Percentiles rank a stretch among this genome's conserved stretches.
These are phyloP conservation scores for Haberlea rhodopensis DNA, from an alignment of 257 asterid genomes.

Conservation along the genomic window DNA sequence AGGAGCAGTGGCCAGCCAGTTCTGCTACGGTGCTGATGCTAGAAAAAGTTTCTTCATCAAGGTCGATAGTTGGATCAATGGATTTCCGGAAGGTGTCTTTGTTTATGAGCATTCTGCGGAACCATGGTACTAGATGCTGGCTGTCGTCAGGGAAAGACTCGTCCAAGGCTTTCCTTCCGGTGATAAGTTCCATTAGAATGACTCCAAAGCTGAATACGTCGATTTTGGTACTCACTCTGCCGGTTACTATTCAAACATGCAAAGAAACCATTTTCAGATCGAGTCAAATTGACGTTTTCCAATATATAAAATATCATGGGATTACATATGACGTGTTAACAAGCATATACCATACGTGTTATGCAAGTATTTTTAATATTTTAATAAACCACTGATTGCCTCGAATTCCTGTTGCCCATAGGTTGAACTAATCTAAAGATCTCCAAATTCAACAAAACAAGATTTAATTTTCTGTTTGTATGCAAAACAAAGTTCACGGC, in stretches of 20 bases:
- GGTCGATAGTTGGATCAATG: conserved; percentile 19
- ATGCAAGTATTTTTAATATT: too few relatives aligned
- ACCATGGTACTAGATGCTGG: conserved; percentile 28
- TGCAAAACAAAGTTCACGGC: background rate
- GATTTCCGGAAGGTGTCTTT: conserved; percentile 19
- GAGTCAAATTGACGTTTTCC: too few relatives aligned
- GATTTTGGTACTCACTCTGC: background rate
- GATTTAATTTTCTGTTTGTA: background rate
- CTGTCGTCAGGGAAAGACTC: conserved; percentile 18
- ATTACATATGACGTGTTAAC: too few relatives aligned
- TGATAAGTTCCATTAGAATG: background rate
- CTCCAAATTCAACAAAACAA: background rate
- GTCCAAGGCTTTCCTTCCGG: background rate
- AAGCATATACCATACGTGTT: too few relatives aligned
- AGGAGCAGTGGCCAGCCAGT: conserved; percentile 23
- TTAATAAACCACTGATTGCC: too few relatives aligned
- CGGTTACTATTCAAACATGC: background rate
- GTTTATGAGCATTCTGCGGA: conserved; percentile 27
- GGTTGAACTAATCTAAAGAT: background rate
- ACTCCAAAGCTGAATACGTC: background rate
- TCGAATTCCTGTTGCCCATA: background rate
- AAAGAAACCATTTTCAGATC: background rate
- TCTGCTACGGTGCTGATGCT: conserved; percentile 26
- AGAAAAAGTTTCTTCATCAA: conserved; percentile 22
- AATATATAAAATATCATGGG: too few relatives aligned